Evolutionary conservation across 257 asterid species (phyloP).

Genomic region (Apocynum venetum): DNA sequence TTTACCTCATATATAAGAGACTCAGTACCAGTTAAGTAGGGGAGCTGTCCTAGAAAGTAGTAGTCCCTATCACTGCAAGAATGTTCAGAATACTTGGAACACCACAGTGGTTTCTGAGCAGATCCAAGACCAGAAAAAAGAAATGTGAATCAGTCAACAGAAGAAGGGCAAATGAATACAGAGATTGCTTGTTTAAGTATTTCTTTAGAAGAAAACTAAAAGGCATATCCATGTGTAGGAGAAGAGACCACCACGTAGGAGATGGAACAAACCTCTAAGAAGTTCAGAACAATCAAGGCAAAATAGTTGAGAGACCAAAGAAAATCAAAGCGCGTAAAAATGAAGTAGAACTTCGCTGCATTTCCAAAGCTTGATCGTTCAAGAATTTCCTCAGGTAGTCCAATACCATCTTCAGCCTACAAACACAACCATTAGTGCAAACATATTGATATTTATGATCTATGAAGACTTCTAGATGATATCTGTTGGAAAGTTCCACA

Average conservation of each 20-base stretch:
- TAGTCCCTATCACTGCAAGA: conserved; percentile 67
- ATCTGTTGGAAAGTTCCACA: not conserved
- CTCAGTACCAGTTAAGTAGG: conserved; percentile 64
- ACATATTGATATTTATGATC: not conserved
- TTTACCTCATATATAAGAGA: conserved; percentile 86
- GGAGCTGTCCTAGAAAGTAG: conserved; percentile 90
- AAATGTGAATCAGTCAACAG: conserved; percentile 11
- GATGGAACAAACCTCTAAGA: conserved; percentile 35
- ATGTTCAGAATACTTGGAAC: conserved; percentile 43
- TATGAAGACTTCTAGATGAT: not conserved
- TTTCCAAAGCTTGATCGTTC: conserved; percentile 73
- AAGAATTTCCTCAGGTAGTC: conserved; percentile 92
- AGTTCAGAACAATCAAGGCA: conserved; percentile 72
- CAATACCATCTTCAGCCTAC: conserved; percentile 99
- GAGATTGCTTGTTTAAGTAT: not conserved
- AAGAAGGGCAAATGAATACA: conserved; percentile 16
- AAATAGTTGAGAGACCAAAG: conserved; percentile 89
- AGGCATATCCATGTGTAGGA: not conserved
- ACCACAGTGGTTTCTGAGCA: conserved; percentile 96
- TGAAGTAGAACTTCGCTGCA: conserved; percentile 64
- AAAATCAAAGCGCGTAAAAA: conserved; percentile 70
- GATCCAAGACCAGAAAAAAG: conserved; percentile 22
- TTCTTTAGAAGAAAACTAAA: not conserved
- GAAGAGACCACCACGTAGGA: not conserved
- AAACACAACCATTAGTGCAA: conserved; percentile 18